These are phyloP conservation scores for Tetraselmis striata DNA, from an alignment of 139 green algal genomes.

Conservation along the genomic window DNA sequence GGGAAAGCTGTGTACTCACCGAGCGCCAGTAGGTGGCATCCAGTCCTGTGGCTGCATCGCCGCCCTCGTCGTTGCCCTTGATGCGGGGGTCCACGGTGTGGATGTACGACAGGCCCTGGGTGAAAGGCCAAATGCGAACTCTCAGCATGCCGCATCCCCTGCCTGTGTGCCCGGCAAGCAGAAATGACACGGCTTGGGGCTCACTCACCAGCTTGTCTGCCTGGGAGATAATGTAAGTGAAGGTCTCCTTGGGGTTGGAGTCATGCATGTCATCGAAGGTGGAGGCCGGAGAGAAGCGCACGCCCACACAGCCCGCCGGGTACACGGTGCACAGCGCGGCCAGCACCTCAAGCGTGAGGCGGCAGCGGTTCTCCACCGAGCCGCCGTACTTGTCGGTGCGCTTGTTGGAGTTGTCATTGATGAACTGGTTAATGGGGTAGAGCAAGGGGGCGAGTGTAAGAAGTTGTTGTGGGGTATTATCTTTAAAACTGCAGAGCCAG, in stretches of 20 bases:
- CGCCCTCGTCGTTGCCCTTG: slow-evolving; percentile 8
- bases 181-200: no score
- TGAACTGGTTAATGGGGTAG: slow-evolving; percentile 67
- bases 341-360: slow-evolving; percentile 44
- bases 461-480: no score
- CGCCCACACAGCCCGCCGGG: slow-evolving; percentile 49
- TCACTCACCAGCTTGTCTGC: not conserved
- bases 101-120: slow-evolving; percentile 55
- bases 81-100: slow-evolving; percentile 68
- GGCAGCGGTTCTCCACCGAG: slow-evolving; percentile 47
- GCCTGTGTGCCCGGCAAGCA: no score
- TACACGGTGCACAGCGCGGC: slow-evolving; percentile 42
- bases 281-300: slow-evolving; percentile 65
- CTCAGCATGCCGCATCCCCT: not conserved
- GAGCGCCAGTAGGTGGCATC: not conserved
- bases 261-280: slow-evolving; percentile 33
- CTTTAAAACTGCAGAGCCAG: no score
- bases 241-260: slow-evolving; percentile 30
- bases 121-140: slow-evolving; percentile 59
- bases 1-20: no score
- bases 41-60: not conserved
- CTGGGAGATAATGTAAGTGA: not conserved
- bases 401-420: slow-evolving; percentile 46
- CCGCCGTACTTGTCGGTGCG: slow-evolving; percentile 65
- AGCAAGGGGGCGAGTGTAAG: no score